phyloP scores from a whole-genome alignment of 176 grass and related monocot genomes.

The Bonia amplexicaulis region DNA sequence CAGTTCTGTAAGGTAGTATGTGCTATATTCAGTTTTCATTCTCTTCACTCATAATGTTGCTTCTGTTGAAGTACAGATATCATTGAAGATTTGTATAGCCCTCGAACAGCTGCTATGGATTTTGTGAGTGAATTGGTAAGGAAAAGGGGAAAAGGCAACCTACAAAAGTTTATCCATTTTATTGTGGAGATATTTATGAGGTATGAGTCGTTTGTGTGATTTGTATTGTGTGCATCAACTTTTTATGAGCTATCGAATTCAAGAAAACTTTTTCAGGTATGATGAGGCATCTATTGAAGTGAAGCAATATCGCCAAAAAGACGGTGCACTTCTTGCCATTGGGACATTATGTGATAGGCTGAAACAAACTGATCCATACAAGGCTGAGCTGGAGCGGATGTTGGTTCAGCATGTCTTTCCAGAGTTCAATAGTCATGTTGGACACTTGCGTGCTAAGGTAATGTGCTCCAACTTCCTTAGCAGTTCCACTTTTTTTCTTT shows the following conservation, averaged over 20 bases:
- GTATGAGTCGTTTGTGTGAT: constrained; percentile 28
- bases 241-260: constrained; percentile 24
- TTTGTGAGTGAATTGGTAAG: constrained; percentile 89
- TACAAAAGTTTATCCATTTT: constrained; percentile 85
- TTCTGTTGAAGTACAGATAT: constrained; percentile 55
- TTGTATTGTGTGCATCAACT: neutral
- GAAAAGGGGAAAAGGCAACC: constrained; percentile 76
- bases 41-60: neutral
- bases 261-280: constrained; percentile 49
- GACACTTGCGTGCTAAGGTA: constrained; percentile 90
- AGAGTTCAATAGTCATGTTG: constrained; percentile 66
- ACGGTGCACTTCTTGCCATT: constrained; percentile 96
- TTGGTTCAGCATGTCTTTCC: constrained; percentile 90
- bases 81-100: constrained; percentile 90
- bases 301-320: constrained; percentile 86
- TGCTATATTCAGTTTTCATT: neutral
- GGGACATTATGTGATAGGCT: constrained; percentile 91
- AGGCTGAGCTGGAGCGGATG: constrained; percentile 78
- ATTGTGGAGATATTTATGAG: constrained; percentile 82
- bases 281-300: constrained; percentile 57
- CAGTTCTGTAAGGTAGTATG: neutral
- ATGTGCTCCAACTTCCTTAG: neutral
- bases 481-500: constrained; percentile 3
- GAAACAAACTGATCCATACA: constrained; percentile 89
- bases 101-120: constrained; percentile 91